Evolutionary conservation across 225 moss, liverwort and hornwort species (phyloP), one percentile per base, ranked within the genome.

Genomic region (Climacium dendroides): DNA sequence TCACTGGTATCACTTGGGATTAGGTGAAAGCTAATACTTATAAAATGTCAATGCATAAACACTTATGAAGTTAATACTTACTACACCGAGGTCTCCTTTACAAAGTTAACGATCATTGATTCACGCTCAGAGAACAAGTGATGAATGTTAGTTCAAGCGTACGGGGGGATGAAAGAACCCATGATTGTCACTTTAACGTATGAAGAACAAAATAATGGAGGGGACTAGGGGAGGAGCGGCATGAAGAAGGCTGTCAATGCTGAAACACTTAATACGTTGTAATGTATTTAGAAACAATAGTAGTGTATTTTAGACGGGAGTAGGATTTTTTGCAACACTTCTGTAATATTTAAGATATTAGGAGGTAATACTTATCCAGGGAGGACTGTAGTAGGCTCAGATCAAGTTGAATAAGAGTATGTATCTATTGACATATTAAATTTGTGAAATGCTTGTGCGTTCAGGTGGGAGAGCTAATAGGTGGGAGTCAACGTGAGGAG

Each of bases 401-500:
- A 77, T 69, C 48, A 78, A 59, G 30, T 25, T 78, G 47, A 84
- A 48, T 43, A 71, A 37, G 70, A 84, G 61, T n/a, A 55, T 24
- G 20, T 41, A 62, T 81, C 5, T 87, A 32, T 67, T 59, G 67
- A 83, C 11, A 34, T 9, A 69, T 9, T 67, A 30, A 73, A 6
- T 60, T 45, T 32, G n/a, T 71, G 82, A 52, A 81, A 66, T 78
- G 74, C 57, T 86, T 87, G 60, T 85, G 85, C 81, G 30, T 52
- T 69, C 72, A 96, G 96, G 96, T 98, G 50, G 96, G 98, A 82
- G 98, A 97, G 93, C 85, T 98, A 26, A 95, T 98, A 53, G 98
- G 98, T 76, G 98, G 97, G 50, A 98, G 98, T 86, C 98, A 97
- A 89, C 95, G 96, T 87, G 98, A 98, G 90, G 98, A 98, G 93